Evolutionary conservation across 129 eudicot genomes (phyloP), one percentile per base, ranked within the genome.

Genomic region (Smallanthus sonchifolius): DNA sequence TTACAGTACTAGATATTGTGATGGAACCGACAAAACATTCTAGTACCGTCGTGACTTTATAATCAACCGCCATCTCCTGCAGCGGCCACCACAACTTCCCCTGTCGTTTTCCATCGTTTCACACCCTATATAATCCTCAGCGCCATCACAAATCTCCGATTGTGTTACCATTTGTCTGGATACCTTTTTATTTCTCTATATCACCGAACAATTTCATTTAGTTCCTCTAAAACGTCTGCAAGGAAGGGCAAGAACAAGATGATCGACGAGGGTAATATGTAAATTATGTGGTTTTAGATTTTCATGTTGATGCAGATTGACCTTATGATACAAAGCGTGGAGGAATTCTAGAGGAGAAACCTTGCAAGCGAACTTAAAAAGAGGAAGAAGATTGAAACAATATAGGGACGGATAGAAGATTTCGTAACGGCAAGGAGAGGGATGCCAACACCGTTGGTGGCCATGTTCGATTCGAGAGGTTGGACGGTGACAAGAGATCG

Each of bases 321-420:
- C 49, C 82, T 37, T 16, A 72, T 65, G 82, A n/a, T 39, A 19
- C 61, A 15, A 32, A 64, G 9, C 10, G 38, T 79, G 17, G 75
- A 64, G 48, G 82, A 79, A 7, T 79, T 63, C 54, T 79, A 78
- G 82, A 37, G 74, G 28, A 54, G 39, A 17, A 51, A 79, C 74
- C 64, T 79, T 1, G 43, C 19, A 11, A 68, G 1, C 49, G 73
- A 72, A 79, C 6, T 71, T 1, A 52, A 52, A 51, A 79, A 79
- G 59, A 43, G 40, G 11, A 79, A 72, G 40, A 74, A 79, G 0
- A 30, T 54, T 3, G 82, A 79, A 72, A 24, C 30, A 54, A 64
- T n/a, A n/a, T n/a, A n/a, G n/a, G n/a, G n/a, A n/a, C n/a, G n/a
- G n/a, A n/a, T n/a, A n/a, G n/a, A n/a, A n/a, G n/a, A n/a, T n/a